Conservation (phyloP, 768 basidiomycete species). For the Lanmaoa pseudosensibilis region DNA sequence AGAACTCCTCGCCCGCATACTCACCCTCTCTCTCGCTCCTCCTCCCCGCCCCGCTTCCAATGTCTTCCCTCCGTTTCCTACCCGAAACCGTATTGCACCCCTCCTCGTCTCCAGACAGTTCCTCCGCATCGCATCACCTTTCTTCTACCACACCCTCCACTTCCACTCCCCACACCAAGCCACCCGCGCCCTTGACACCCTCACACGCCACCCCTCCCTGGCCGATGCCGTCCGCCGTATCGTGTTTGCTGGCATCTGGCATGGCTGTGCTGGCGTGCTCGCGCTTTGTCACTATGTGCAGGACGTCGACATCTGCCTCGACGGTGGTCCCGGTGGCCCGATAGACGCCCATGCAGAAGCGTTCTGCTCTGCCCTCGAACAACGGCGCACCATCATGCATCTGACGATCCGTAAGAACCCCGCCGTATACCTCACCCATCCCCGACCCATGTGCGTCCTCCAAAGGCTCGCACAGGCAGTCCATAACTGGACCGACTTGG, state of each 20-base stretch:
- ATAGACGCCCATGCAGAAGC: conserved; percentile 28
- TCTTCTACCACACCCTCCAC: conserved; percentile 55
- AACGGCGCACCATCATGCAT: conserved; percentile 40
- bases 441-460: conserved; percentile 46
- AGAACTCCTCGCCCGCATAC: conserved; percentile 49
- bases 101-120: conserved; percentile 54
- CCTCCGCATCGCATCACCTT: conserved; percentile 55
- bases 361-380: conserved; percentile 44
- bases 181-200: conserved; percentile 35
- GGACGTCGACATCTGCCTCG: conserved; percentile 42
- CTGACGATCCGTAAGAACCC: conserved; percentile 54
- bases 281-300: conserved; percentile 28
- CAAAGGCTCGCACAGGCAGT: conserved; percentile 47
- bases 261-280: conserved; percentile 42
- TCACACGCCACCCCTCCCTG: conserved; percentile 39
- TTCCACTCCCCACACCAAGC: conserved; percentile 44
- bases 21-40: conserved; percentile 33
- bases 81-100: conserved; percentile 36
- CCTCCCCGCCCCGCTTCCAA: conserved; percentile 28
- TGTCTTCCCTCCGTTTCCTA: conserved; percentile 15
- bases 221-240: conserved; percentile 43
- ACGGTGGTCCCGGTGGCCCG: conserved; percentile 14
- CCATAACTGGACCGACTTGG: conserved; percentile 44
- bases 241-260: conserved; percentile 42
- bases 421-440: conserved; percentile 55